Conservation (phyloP, 2,329 filamentous ascomycete species). For the Graphiopsis chlorocephala region DNA sequence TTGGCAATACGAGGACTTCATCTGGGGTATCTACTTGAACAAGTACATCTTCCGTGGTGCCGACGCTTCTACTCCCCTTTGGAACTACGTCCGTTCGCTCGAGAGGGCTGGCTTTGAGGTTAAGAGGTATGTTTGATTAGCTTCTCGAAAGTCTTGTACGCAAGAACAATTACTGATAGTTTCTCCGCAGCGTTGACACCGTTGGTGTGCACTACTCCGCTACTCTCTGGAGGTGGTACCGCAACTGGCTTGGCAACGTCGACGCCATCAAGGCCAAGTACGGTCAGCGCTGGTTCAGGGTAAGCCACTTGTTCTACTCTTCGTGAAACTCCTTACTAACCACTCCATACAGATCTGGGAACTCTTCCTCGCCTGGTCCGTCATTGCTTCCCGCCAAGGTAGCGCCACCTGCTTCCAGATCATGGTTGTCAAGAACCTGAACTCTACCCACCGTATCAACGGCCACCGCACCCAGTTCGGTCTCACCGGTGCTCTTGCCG, state of each 20-base stretch:
- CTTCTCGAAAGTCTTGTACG: not conserved
- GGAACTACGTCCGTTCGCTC: conserved; percentile 78
- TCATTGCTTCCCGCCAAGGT: conserved; percentile 80
- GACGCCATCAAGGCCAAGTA: conserved; percentile 95
- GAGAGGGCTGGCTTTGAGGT: conserved; percentile 88
- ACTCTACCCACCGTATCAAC: conserved; percentile 77
- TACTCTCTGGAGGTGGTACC: conserved; percentile 96
- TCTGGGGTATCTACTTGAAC: conserved; percentile 99
- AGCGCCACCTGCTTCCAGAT: conserved; percentile 85
- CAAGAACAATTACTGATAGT: not conserved
- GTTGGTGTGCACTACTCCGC: conserved; percentile 96
- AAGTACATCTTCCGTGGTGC: conserved; percentile 91
- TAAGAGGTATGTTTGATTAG: conserved; percentile 52
- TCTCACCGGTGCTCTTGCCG: conserved; percentile 62
- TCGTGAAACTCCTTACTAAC: not conserved
- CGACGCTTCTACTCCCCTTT: conserved; percentile 89
- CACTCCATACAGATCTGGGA: conserved; percentile 67
- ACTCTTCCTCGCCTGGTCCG: conserved; percentile 82
- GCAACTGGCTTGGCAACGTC: conserved; percentile 93
- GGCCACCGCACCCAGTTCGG: conserved; percentile 68
- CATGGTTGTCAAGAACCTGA: conserved; percentile 84
- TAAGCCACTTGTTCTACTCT: not conserved
- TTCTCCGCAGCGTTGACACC: conserved; percentile 64
- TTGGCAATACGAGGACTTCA: conserved; percentile 97
- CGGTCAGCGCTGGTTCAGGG: conserved; percentile 86